These are phyloP conservation scores for Diaporthe ilicicola DNA, from an alignment of 2,329 filamentous ascomycete genomes.

Conservation along the genomic window DNA sequence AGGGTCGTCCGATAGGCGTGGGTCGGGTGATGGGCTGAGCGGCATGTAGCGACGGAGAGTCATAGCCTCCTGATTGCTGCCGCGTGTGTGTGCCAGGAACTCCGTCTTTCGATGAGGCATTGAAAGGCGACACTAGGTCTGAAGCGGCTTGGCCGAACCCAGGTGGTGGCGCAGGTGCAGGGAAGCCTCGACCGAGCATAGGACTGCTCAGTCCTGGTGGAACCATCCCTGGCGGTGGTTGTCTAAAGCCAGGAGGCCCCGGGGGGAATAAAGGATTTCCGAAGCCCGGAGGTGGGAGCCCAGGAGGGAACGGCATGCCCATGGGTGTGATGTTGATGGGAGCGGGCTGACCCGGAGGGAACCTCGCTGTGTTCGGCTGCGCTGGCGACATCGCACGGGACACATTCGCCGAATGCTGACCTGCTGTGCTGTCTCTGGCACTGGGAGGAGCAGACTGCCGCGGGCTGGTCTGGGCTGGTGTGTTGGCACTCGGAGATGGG, in stretches of 20 bases:
- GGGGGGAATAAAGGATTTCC: slow-evolving; percentile 62
- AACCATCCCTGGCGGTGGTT: slow-evolving; percentile 55
- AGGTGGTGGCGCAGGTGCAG: slow-evolving; percentile 57
- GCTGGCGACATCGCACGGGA: slow-evolving; percentile 72
- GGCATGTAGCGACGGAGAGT: slow-evolving; percentile 59
- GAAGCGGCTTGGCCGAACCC: slow-evolving; percentile 59
- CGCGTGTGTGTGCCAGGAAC: slow-evolving; percentile 71
- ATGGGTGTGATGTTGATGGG: slow-evolving; percentile 66
- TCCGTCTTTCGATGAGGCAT: slow-evolving; percentile 45
- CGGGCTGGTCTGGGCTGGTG: slow-evolving; percentile 71
- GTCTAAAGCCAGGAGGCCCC: slow-evolving; percentile 51
- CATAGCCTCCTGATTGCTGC: slow-evolving; percentile 77
- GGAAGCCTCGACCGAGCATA: slow-evolving; percentile 52
- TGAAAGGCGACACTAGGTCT: slow-evolving; percentile 51
- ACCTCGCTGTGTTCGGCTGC: slow-evolving; percentile 57
- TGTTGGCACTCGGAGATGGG: slow-evolving; percentile 67
- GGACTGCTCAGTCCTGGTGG: slow-evolving; percentile 61
- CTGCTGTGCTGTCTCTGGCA: slow-evolving; percentile 64
- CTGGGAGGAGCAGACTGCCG: slow-evolving; percentile 69
- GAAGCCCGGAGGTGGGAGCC: slow-evolving; percentile 55
- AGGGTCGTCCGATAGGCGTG: slow-evolving; percentile 86
- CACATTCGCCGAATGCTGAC: slow-evolving; percentile 35
- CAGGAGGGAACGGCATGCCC: slow-evolving; percentile 63
- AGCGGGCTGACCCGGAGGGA: slow-evolving; percentile 46
- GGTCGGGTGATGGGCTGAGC: slow-evolving; percentile 83